Evolutionary conservation across 306 rosid genomes (phyloP), one percentile per base, ranked within the genome.

Genomic region (Senna tora): DNA sequence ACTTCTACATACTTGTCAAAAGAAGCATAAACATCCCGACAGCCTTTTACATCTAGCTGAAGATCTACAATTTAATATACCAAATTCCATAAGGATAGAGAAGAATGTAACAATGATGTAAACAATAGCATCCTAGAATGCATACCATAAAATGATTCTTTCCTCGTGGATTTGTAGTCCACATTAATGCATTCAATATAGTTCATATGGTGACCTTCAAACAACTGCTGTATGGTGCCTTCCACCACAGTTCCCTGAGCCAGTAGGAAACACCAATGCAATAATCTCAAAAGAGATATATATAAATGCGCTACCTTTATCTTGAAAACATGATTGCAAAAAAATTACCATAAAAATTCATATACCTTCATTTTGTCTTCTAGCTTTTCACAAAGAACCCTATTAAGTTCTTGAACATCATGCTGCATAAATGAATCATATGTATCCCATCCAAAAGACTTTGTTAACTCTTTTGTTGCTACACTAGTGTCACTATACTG

Each of bases 191-290:
- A 93, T 74, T 90, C 96, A 57, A 93, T 89, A 83, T 90, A 93
- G 80, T 89, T 93, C 98, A 93, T 93, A 77, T 90, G 96, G 79
- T 90, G 98, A 50, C 98, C 98, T 83, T 93, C 98, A 82, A 93
- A 93, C 75, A 93, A 81, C 77, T 90, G 80, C 10, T 93, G 97
- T 79, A 93, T 90, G 62, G 98, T 90, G 59, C 98, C 97, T 87
- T 93, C 98, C 55, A 93, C 98, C 75, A 88, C 96, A 83, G 97
- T 93, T 82, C 98, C 98, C 98, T 93, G 75, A 21, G 51, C 33
- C 66, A 82, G 68, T 39, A 57, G 34, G 57, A 82, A 74, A 56
- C 51, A 57, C 67, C 49, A 42, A 33, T 38, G 67, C 51, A 62
- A 69, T 73, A 28, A 73, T 63, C 39, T 69, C 66, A 66, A n/a